Evolutionary conservation across 768 basidiomycete genomes (phyloP).

Genomic region (Rickenella mellea): DNA sequence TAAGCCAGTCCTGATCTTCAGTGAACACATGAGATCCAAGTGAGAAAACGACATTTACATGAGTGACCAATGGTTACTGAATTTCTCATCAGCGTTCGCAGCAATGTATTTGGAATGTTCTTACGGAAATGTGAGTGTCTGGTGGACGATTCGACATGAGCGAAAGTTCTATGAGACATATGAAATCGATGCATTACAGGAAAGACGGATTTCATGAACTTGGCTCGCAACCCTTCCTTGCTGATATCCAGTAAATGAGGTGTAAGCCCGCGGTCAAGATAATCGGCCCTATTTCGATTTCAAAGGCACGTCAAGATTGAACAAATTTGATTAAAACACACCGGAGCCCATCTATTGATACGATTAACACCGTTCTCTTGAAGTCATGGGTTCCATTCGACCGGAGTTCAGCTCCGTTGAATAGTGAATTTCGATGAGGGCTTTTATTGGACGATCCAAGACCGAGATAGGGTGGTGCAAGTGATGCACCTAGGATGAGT

Average conservation of each 20-base stretch:
- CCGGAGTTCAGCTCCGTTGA: slow-evolving; percentile 32
- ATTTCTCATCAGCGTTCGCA: slow-evolving; percentile 1
- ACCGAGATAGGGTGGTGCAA: background rate
- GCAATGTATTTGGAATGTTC: slow-evolving; percentile 18
- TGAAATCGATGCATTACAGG: slow-evolving; percentile 42
- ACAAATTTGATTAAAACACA: slow-evolving; percentile 17
- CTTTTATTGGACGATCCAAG: background rate
- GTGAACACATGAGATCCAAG: slow-evolving; percentile 3
- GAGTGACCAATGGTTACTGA: slow-evolving; percentile 82
- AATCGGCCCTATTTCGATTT: slow-evolving; percentile 54
- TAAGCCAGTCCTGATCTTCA: slow-evolving; percentile 63
- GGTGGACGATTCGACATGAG: slow-evolving; percentile 4
- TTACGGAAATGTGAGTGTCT: slow-evolving; percentile 89
- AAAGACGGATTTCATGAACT: slow-evolving; percentile 81
- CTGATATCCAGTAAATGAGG: slow-evolving; percentile 77
- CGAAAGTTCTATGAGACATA: slow-evolving; percentile 1
- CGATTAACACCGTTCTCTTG: slow-evolving; percentile 70
- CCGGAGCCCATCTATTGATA: slow-evolving; percentile 85
- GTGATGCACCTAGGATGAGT: background rate
- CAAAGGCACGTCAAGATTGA: slow-evolving; percentile 2
- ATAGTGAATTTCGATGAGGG: slow-evolving; percentile 20
- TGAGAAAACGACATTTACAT: slow-evolving; percentile 38
- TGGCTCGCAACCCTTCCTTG: slow-evolving; percentile 76
- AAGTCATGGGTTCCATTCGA: slow-evolving; percentile 82
- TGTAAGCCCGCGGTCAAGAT: slow-evolving; percentile 77